A percentile compares a stretch with the other conserved stretches of the same genome.
Conservation (phyloP, 2,329 filamentous ascomycete genomes). For the Colletotrichum filicis region DNA sequence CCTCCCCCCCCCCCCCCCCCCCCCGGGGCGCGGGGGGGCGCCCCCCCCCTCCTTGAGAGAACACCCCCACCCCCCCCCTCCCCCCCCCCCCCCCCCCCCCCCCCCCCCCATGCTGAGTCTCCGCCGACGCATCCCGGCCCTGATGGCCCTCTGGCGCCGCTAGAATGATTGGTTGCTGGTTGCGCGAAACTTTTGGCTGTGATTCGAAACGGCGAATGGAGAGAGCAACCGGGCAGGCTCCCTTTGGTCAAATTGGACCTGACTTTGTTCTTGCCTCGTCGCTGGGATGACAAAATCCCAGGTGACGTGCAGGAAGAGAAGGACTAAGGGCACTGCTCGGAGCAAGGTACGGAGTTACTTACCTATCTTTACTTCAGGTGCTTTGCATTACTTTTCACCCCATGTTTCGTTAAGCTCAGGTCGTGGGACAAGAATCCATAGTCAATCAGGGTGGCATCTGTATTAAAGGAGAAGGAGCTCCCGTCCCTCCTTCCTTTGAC, state of each 20-base stretch:
- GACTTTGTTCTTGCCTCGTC: slow-evolving; percentile 14
- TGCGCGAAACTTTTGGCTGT: slow-evolving; percentile 27
- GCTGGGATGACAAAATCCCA: not conserved
- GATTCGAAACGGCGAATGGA: slow-evolving; percentile 30
- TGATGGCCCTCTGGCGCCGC: slow-evolving; percentile 22
- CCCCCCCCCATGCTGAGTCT: not conserved
- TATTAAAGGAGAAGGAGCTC: slow-evolving; percentile 29
- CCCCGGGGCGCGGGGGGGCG: too few relatives aligned
- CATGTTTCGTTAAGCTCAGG: slow-evolving; percentile 21
- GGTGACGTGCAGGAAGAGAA: slow-evolving; percentile 7
- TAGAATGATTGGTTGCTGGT: slow-evolving; percentile 24
- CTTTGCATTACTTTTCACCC: slow-evolving; percentile 4
- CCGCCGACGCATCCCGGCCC: slow-evolving; percentile 19
- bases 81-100: not conserved
- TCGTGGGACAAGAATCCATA: not conserved
- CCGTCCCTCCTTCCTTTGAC: slow-evolving; percentile 26
- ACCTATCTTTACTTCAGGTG: not conserved
- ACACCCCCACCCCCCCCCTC: not conserved
- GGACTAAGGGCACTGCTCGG: slow-evolving; percentile 6
- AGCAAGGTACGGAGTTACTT: not conserved
- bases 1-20: too few relatives aligned
- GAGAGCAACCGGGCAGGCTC: slow-evolving; percentile 9
- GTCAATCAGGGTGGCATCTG: not conserved
- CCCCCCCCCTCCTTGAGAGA: too few relatives aligned
- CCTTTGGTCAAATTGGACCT: slow-evolving; percentile 19